A percentile compares a stretch with the other conserved stretches of the same genome.
These are phyloP conservation scores for Pseudodiploospora longispora DNA, from an alignment of 2,329 filamentous ascomycete genomes.

Conservation along the genomic window DNA sequence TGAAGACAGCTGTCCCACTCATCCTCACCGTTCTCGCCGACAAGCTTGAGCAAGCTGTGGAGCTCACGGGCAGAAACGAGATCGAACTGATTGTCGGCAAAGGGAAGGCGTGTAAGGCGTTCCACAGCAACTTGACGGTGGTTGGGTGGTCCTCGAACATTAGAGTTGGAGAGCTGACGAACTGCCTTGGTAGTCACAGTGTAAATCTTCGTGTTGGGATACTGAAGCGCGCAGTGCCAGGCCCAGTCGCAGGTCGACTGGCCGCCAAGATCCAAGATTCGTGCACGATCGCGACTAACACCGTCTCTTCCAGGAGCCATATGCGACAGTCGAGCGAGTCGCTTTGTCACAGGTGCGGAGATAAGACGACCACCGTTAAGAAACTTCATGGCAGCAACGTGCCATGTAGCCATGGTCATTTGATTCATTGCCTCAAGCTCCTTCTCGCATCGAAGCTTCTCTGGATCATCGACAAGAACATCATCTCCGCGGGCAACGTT, in stretches of 20 bases:
- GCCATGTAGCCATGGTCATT: constrained; percentile 53
- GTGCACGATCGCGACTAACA: constrained; percentile 43
- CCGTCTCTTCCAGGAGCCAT: constrained; percentile 37
- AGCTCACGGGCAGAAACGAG: constrained; percentile 84
- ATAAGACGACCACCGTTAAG: constrained; percentile 59
- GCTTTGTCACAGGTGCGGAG: constrained; percentile 55
- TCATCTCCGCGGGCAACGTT: constrained; percentile 69
- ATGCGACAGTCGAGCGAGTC: constrained; percentile 46
- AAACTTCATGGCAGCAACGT: constrained; percentile 51
- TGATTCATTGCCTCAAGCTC: constrained; percentile 75
- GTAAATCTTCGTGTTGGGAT: constrained; percentile 77
- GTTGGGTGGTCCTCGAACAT: constrained; percentile 76
- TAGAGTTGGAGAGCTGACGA: constrained; percentile 62
- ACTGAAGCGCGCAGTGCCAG: constrained; percentile 84
- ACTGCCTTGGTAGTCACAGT: constrained; percentile 73
- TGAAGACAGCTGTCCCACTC: constrained; percentile 81
- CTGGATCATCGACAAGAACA: constrained; percentile 52
- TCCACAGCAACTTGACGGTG: constrained; percentile 76
- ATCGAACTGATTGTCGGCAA: constrained; percentile 79
- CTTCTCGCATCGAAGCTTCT: constrained; percentile 60
- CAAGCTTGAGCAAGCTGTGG: constrained; percentile 72
- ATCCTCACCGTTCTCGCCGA: constrained; percentile 59
- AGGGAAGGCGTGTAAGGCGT: constrained; percentile 72
- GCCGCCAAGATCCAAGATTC: constrained; percentile 81
- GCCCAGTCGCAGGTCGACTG: constrained; percentile 87